phyloP scores from a whole-genome alignment of 495 filamentous ascomycete species.

The Neurospora sp. region DNA sequence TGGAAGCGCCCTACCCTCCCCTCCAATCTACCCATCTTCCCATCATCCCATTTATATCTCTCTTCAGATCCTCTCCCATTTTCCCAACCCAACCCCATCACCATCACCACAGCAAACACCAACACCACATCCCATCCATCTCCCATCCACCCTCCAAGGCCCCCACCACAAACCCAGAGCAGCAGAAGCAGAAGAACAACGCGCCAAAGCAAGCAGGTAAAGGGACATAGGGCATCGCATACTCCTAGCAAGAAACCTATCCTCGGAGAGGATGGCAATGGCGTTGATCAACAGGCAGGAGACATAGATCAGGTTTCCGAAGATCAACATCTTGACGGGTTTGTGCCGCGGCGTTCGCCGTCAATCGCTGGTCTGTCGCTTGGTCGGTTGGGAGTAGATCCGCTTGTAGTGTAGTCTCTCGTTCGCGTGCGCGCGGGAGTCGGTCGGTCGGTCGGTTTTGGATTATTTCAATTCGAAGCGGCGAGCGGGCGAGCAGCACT shows the following conservation, averaged over 20 bases:
- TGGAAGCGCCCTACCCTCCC: not conserved
- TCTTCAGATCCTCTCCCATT: not conserved
- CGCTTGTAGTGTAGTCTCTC: not conserved
- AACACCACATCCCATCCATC: not conserved
- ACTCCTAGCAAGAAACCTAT: slow-evolving; percentile 94
- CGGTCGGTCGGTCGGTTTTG: not conserved
- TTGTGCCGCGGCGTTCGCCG: not conserved
- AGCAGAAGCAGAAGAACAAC: not conserved
- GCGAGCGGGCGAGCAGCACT: not conserved
- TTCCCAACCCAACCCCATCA: not conserved
- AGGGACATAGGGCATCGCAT: slow-evolving; percentile 25
- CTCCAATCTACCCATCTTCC: not conserved
- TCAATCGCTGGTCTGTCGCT: not conserved
- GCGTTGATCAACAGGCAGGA: slow-evolving; percentile 83
- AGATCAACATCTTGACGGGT: slow-evolving; percentile 49
- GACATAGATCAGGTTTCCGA: slow-evolving; percentile 69
- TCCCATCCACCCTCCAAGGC: not conserved
- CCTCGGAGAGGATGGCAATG: slow-evolving; percentile 91
- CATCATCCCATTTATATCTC: not conserved
- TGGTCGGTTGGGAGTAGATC: not conserved
- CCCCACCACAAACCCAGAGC: not conserved
- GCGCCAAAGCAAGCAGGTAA: not conserved
- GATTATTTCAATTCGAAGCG: not conserved
- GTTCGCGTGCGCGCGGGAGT: not conserved
- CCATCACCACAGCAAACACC: not conserved